Conservation (phyloP, 1,139 yeast genomes). For the Saccharomyces hybrid region DNA sequence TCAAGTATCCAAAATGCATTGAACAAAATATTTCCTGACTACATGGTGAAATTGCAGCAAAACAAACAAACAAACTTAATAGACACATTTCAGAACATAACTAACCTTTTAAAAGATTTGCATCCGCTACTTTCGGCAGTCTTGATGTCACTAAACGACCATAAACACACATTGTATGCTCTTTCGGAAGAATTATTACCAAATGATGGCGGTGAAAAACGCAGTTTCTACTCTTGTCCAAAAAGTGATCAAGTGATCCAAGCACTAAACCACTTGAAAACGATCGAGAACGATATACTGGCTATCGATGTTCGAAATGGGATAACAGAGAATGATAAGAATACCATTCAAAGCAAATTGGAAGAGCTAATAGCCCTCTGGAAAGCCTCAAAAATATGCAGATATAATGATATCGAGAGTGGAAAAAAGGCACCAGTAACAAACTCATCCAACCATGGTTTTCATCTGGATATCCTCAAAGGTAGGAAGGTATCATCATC, state of each 20-base stretch:
- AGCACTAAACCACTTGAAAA: background rate
- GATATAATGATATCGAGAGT: background rate
- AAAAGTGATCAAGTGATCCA: background rate
- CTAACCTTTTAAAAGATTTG: background rate
- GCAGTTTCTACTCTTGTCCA: background rate
- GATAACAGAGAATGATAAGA: background rate
- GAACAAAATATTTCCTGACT: slow-evolving; percentile 2
- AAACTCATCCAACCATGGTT: slow-evolving; percentile 5
- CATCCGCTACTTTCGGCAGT: background rate
- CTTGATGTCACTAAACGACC: background rate
- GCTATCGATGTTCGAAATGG: background rate
- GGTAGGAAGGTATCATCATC: background rate
- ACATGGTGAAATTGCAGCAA: background rate
- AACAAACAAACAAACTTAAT: background rate
- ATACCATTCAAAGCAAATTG: background rate
- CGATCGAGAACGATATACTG: background rate
- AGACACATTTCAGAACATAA: background rate
- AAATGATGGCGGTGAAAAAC: background rate
- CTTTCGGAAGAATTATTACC: background rate
- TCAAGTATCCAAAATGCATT: background rate
- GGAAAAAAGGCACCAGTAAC: background rate
- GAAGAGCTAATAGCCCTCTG: background rate
- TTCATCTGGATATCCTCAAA: slow-evolving; percentile 10
- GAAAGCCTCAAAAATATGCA: background rate
- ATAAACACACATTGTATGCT: background rate